Percentiles rank a stretch among this genome's conserved stretches.
These are phyloP conservation scores for Gloeostereum incarnatum DNA, from an alignment of 768 basidiomycete species.

Conservation along the genomic window DNA sequence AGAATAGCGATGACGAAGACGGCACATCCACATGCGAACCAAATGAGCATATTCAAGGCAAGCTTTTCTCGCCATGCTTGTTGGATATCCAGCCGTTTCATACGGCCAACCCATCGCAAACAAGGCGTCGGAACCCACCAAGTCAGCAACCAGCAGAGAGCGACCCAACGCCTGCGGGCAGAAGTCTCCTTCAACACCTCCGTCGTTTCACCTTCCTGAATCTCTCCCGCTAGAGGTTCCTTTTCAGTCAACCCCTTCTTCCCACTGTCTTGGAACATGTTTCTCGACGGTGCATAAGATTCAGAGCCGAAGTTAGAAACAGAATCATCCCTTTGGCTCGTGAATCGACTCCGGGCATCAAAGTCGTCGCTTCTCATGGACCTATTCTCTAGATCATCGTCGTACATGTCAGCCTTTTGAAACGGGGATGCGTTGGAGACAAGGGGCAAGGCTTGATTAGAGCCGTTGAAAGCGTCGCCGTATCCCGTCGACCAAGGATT, in stretches of 20 bases:
- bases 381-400: constrained; percentile 72
- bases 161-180: constrained; percentile 81
- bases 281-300: constrained; percentile 87
- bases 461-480: constrained; percentile 46
- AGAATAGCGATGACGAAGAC: constrained; percentile 91
- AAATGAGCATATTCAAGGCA: constrained; percentile 90
- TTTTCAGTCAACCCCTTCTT: constrained; percentile 68
- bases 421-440: constrained; percentile 78
- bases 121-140: constrained; percentile 81
- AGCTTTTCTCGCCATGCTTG: constrained; percentile 99
- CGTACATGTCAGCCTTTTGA: constrained; percentile 66
- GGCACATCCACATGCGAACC: constrained; percentile 84
- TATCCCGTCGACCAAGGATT: constrained; percentile 29
- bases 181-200: constrained; percentile 81
- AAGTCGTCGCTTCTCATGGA: constrained; percentile 71
- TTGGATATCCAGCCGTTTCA: constrained; percentile 90
- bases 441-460: constrained; percentile 72
- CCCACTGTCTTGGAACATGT: constrained; percentile 89
- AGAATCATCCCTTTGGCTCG: constrained; percentile 69
- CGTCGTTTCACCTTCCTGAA: constrained; percentile 79
- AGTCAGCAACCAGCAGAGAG: constrained; percentile 81
- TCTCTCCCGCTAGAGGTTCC: constrained; percentile 77
- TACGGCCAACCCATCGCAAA: constrained; percentile 68
- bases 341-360: constrained; percentile 71
- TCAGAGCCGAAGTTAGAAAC: constrained; percentile 83